Conservation (phyloP, 169 alveolate species). For the Eimeria acervulina region DNA sequence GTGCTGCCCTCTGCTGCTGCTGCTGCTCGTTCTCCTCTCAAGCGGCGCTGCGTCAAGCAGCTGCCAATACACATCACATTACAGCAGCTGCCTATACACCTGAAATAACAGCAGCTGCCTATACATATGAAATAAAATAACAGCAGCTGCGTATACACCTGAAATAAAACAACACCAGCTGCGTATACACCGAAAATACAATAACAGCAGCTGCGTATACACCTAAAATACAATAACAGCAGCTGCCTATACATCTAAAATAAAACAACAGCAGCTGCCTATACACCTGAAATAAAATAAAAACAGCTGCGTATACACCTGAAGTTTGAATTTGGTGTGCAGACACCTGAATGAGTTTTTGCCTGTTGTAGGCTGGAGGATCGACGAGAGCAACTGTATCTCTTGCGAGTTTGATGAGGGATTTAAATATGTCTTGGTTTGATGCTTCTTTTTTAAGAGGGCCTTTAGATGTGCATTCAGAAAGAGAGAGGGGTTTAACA, state of each 20-base stretch:
- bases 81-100: background rate
- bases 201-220: background rate
- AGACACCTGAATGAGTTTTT: background rate
- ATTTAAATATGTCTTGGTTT: background rate
- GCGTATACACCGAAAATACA: background rate
- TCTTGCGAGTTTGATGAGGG: background rate
- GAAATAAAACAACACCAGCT: background rate
- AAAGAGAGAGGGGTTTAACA: background rate
- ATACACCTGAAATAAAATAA: background rate
- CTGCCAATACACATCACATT: too few relatives aligned
- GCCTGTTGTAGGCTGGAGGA: slow-evolving; percentile 7
- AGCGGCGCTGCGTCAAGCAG: too few relatives aligned
- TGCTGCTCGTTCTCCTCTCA: too few relatives aligned
- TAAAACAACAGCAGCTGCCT: background rate
- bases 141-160: background rate
- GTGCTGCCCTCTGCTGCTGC: too few relatives aligned
- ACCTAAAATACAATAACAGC: background rate
- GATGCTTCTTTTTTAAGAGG: background rate
- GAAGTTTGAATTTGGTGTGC: too few relatives aligned
- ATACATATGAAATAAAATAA: background rate
- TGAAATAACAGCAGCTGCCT: background rate
- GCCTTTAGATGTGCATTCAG: background rate
- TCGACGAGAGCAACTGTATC: background rate
- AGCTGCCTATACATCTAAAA: background rate
- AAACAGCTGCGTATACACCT: background rate